Evolutionary conservation across 345 rosid species (phyloP).

Genomic region (Arabis hirsuta): DNA sequence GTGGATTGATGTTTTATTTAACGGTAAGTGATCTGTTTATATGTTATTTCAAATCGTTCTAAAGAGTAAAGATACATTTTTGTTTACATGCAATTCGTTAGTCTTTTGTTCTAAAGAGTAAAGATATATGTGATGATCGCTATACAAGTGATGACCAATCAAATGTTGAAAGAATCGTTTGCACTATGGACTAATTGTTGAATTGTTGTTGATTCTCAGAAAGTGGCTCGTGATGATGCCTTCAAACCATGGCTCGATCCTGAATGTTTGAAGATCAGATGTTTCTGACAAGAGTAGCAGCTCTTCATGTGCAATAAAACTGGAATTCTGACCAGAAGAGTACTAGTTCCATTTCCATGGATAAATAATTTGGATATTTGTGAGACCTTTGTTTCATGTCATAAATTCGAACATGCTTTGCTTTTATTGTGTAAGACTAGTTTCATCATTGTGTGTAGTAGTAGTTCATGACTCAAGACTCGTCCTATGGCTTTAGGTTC

Average conservation of each 20-base stretch:
- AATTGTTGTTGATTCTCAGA: conserved; percentile 46
- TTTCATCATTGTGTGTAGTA: conserved; percentile 15
- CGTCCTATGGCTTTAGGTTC: background rate
- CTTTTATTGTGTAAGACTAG: conserved; percentile 12
- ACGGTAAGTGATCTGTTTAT: conserved; percentile 45
- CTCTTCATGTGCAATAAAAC: background rate
- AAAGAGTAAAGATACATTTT: background rate
- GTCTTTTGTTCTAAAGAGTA: background rate
- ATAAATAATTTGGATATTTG: background rate
- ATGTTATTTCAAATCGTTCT: background rate
- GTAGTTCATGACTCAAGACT: conserved; percentile 15
- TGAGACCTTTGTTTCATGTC: conserved; percentile 2
- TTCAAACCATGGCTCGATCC: conserved; percentile 65
- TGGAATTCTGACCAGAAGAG: conserved; percentile 4
- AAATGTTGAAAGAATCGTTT: background rate
- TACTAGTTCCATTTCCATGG: background rate
- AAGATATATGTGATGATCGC: background rate
- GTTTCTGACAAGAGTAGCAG: background rate
- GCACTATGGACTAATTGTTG: background rate
- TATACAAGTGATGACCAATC: conserved; percentile 12
- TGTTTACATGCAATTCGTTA: background rate
- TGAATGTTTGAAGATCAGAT: conserved; percentile 46
- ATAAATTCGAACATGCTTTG: background rate
- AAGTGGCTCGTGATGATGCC: conserved; percentile 48
- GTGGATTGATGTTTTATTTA: conserved; percentile 77